These are phyloP conservation scores for Fagopyrum tataricum DNA, from an alignment of 148 eudicot genomes.

Conservation along the genomic window DNA sequence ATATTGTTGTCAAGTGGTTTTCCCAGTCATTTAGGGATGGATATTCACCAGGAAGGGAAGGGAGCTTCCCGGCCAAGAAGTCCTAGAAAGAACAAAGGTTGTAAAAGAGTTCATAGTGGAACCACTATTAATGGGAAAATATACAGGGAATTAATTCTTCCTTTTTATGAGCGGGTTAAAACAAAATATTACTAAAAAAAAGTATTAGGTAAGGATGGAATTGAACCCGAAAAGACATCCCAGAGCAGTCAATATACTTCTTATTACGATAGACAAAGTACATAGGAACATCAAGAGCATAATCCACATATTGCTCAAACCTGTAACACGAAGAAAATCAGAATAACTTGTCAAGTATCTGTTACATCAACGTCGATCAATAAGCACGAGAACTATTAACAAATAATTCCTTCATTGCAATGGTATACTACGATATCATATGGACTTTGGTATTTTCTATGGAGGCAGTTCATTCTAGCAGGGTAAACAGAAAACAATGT, in stretches of 20 bases:
- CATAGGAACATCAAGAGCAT: constrained; percentile 98
- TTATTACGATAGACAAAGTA: constrained; percentile 80
- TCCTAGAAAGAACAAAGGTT: constrained; percentile 42
- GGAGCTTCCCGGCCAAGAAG: constrained; percentile 84
- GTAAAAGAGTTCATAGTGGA: not conserved
- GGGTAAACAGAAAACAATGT: not conserved
- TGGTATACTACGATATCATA: not conserved
- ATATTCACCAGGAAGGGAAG: constrained; percentile 82
- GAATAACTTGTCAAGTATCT: not conserved
- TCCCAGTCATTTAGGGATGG: constrained; percentile 96
- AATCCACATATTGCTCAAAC: constrained; percentile 93
- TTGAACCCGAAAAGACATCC: constrained; percentile 83
- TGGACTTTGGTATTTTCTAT: constrained; percentile 4
- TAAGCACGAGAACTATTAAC: not conserved
- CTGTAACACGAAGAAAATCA: constrained; percentile 30
- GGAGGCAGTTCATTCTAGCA: constrained; percentile 1
- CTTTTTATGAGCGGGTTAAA: not conserved
- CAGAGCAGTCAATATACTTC: constrained; percentile 79
- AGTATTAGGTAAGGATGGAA: constrained; percentile 17
- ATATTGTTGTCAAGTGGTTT: constrained; percentile 95
- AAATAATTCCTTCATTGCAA: not conserved
- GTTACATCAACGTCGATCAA: not conserved
- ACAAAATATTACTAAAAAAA: constrained; percentile 4
- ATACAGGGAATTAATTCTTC: not conserved
- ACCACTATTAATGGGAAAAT: not conserved